phyloP scores from a whole-genome alignment of 352 stramenopile species.

The Pythium graminicola region DNA sequence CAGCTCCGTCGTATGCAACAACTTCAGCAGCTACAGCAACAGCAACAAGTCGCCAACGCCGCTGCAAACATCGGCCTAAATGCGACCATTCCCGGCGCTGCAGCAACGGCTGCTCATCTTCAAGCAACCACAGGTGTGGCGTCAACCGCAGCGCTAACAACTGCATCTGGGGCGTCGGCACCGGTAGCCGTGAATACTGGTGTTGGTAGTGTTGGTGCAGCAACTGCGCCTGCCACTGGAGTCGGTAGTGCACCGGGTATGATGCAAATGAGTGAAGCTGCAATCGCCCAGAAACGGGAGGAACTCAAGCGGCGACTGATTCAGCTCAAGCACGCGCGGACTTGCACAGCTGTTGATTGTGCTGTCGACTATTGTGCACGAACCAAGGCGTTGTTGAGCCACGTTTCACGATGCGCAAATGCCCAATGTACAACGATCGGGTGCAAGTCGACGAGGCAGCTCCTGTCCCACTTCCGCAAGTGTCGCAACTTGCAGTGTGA shows the following conservation, averaged over 20 bases:
- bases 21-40: slow-evolving; percentile 62
- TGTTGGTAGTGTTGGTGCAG: slow-evolving; percentile 1
- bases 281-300: slow-evolving; percentile 79
- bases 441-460: slow-evolving; percentile 81
- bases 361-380: slow-evolving; percentile 75
- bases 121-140: slow-evolving; percentile 15
- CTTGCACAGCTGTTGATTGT: slow-evolving; percentile 68
- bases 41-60: slow-evolving; percentile 44
- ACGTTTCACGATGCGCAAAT: slow-evolving; percentile 80
- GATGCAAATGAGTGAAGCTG: slow-evolving; percentile 71
- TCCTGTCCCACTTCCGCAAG: slow-evolving; percentile 85
- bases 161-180: not conserved
- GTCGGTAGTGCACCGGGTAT: slow-evolving; percentile 29
- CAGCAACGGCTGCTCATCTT: slow-evolving; percentile 26
- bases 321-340: slow-evolving; percentile 82
- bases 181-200: not conserved
- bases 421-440: slow-evolving; percentile 81
- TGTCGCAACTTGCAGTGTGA: slow-evolving; percentile 84
- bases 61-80: slow-evolving; percentile 25
- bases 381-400: slow-evolving; percentile 70
- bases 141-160: not conserved
- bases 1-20: slow-evolving; percentile 72
- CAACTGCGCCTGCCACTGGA: slow-evolving; percentile 7
- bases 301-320: slow-evolving; percentile 80
- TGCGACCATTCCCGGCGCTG: slow-evolving; percentile 25